Base-by-base conservation (phyloP, 108 stramenopile genomes). In the Mayamaea pseudoterrestris region DNA sequence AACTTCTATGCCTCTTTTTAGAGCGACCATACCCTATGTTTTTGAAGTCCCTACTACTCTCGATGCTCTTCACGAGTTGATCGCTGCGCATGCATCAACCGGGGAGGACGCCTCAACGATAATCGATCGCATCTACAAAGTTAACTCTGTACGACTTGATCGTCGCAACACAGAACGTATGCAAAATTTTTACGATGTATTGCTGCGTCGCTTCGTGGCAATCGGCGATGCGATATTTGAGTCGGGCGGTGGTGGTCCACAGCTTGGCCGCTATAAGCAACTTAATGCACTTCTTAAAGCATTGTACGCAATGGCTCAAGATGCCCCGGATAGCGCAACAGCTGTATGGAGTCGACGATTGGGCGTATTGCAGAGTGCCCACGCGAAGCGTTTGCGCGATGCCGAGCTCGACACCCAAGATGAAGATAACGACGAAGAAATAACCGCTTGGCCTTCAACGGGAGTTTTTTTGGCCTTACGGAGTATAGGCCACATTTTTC, bases 131-230 rank as follows among this genome's bases (percentile, higher is more conserved):
- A 92, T 95, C 28, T 68, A 90, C 40, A 60, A 60, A 8, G 59
- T 72, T 8, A 86, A 93, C 57, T 89, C 80, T 6, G 80, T 89
- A 3, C 60, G 78, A 20, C 66, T 96, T 22, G 82, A 90, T 60
- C 76, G 83, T 34, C 57, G 78, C 35, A 93, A 95, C 57, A 80
- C 69, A 45, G 89, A 93, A 55, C 71, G 58, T 24, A 91, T 97
- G 90, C 90, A 93, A 58, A 93, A 93, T 44, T 94, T 90, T 55
- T 94, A 93, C 49, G 87, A 89, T 41, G 87, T 97, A 0, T 74
- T 95, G 35, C 53, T 94, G 32, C 74, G 86, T 27, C 68, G 93
- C 42, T 97, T 93, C 44, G 67, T 85, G 21, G 83, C 77, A 2
- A 80, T 93, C n/a, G 87, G 86, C 23, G 84, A 89, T 47, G 83